Conservation (phyloP, 73 alveolate genomes). For the Uronychia setigera region DNA sequence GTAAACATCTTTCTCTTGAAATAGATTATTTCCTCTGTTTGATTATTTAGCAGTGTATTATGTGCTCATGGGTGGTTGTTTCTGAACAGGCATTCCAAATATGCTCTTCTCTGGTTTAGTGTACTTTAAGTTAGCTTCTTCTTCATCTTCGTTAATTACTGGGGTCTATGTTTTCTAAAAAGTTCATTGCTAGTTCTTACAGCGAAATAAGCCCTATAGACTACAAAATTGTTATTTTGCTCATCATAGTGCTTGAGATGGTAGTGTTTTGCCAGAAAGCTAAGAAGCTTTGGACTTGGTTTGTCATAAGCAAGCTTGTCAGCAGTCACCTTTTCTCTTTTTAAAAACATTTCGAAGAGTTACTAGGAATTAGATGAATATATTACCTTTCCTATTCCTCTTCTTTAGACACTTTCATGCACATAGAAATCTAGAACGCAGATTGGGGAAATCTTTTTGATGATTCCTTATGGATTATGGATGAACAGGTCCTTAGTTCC, state of each 20-base stretch:
- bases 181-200: too few relatives aligned
- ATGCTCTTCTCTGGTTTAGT: too few relatives aligned
- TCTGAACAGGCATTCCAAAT: too few relatives aligned
- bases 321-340: conserved; percentile 70
- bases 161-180: too few relatives aligned
- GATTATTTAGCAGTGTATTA: too few relatives aligned
- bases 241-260: conserved; percentile 85
- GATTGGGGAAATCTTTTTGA: conserved; percentile 78
- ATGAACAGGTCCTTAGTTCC: conserved; percentile 82
- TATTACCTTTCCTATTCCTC: conserved; percentile 83
- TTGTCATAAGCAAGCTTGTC: conserved; percentile 83
- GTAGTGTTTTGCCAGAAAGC: conserved; percentile 92
- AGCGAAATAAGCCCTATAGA: conserved; percentile 82
- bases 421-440: conserved; percentile 92
- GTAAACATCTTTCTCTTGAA: too few relatives aligned
- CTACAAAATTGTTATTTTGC: conserved; percentile 94
- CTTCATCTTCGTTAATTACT: too few relatives aligned
- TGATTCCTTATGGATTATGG: conserved; percentile 70
- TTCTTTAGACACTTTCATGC: conserved; percentile 83
- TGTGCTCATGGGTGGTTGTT: too few relatives aligned
- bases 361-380: conserved; percentile 72
- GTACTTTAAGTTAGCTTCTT: too few relatives aligned
- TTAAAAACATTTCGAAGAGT: conserved; percentile 86
- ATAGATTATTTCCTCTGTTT: too few relatives aligned
- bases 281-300: conserved; percentile 83